Evolutionary conservation across 208 protist species (phyloP), one percentile per base, ranked within the genome.

Genomic region (Angomonas ambiguus): DNA sequence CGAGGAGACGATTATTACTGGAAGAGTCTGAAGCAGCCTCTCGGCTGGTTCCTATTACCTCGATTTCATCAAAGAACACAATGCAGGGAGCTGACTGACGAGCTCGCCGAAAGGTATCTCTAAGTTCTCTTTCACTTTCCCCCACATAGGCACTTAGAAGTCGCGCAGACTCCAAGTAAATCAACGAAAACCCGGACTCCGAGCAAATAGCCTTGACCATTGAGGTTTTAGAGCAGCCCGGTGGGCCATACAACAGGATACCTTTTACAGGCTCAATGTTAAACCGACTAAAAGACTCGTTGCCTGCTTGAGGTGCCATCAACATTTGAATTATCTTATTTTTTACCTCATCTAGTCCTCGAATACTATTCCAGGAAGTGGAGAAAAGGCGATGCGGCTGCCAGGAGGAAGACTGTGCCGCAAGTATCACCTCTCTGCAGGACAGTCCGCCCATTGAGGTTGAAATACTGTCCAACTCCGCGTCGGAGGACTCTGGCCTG

Each of bases 221-320:
- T 24, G 80, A 94, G 22, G 96, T 98, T 75, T 99, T 99, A 32
- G 93, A 94, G 45, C 94, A 97, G 6, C 97, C 97, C 16, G 96
- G 96, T 6, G 95, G 95, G 25, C 97, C 97, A 71, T 98, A 98
- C 22, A 99, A 80, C 22, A 99, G 79, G 32, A 98, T 84, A 28
- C 97, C 97, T 20, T 82, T 75, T 2, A 93, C 85, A 18, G 99
- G 97, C 13, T 79, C 72, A 77, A 99, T 96, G 61, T 98, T 96
- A 69, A 99, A 99, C 65, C 98, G 98, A 41, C 90, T 71, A 80
- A 99, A 99, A 56, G 97, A 89, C 49, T 99, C 98, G n/a, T 99
- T 95, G 67, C 97, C 86, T 42, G 99, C 90, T 20, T 99, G 99
- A 72, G 98, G 99, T 72, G 45, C 20, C 10, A 99, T 93, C 2